These are phyloP conservation scores for Xylaria intraflava DNA, from an alignment of 495 filamentous ascomycete genomes.

Conservation along the genomic window DNA sequence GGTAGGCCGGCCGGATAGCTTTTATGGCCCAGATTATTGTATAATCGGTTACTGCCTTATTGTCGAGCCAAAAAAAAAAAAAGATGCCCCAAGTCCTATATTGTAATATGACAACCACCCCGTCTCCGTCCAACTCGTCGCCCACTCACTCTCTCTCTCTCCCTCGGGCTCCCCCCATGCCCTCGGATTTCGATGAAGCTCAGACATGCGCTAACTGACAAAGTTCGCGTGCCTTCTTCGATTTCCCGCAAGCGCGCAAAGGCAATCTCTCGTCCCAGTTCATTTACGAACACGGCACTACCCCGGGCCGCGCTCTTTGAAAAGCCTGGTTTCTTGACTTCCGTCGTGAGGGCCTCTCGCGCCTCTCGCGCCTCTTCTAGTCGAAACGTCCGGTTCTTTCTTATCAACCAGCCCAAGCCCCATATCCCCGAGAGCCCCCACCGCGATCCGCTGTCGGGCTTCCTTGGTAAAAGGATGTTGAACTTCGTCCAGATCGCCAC, in stretches of 20 bases:
- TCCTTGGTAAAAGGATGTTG: conserved; percentile 48
- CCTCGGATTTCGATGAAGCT: conserved; percentile 7
- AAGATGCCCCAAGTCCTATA: no score
- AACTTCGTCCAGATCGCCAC: conserved; percentile 64
- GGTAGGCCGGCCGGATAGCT: no score
- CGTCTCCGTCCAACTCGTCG: no score
- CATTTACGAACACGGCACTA: not conserved
- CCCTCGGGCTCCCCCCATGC: no score
- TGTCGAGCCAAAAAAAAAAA: no score
- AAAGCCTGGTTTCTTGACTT: not conserved
- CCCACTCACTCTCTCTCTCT: no score
- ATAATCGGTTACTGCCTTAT: no score
- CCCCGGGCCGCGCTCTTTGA: not conserved
- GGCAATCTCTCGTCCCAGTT: not conserved
- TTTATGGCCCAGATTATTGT: no score
- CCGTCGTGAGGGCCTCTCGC: not conserved
- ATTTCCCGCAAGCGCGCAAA: not conserved
- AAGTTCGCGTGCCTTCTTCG: not conserved
- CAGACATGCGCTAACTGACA: not conserved
- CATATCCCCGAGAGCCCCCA: not conserved
- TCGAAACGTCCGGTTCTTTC: not conserved
- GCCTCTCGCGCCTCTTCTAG: not conserved
- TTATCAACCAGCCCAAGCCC: not conserved
- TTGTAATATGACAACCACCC: no score
- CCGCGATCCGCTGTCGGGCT: not conserved